phyloP scores from a whole-genome alignment of 768 basidiomycete species.

The Leccinum arenicola region DNA sequence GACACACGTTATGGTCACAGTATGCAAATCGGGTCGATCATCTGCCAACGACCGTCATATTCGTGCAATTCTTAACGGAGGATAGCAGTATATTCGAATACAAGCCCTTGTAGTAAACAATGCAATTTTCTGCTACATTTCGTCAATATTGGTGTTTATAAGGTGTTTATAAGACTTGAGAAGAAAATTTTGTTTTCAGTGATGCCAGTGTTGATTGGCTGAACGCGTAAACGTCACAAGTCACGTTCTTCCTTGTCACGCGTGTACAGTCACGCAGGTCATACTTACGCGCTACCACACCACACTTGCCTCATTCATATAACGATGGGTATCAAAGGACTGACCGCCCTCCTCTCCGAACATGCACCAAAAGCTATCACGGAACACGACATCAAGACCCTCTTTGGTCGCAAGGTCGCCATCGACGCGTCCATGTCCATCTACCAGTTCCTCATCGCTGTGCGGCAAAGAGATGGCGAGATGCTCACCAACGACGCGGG shows the following conservation, averaged over 20 bases:
- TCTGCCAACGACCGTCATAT: too few relatives aligned
- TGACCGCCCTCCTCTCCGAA: constrained; percentile 85
- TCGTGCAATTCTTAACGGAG: too few relatives aligned
- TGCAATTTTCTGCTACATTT: too few relatives aligned
- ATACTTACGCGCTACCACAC: background rate
- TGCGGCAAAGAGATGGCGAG: constrained; percentile 94
- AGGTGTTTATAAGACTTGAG: too few relatives aligned
- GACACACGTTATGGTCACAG: too few relatives aligned
- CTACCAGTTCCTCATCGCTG: constrained; percentile 97
- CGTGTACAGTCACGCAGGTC: constrained; percentile 12
- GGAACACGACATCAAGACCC: constrained; percentile 94
- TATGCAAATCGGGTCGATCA: too few relatives aligned
- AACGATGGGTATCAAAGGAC: constrained; percentile 90
- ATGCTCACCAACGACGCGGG: constrained; percentile 96
- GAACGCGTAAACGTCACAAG: constrained; percentile 14
- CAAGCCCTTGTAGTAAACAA: too few relatives aligned
- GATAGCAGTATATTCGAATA: too few relatives aligned
- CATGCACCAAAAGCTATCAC: constrained; percentile 84
- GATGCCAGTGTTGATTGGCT: background rate
- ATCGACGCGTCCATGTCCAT: constrained; percentile 98
- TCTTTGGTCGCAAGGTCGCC: constrained; percentile 97
- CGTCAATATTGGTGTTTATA: too few relatives aligned
- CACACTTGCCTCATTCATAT: background rate
- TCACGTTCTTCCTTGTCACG: constrained; percentile 14
- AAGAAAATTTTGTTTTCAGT: too few relatives aligned